A percentile compares a stretch with the other conserved stretches of the same genome.
phyloP scores from a whole-genome alignment of 192 early-diverging fungal genomes.

The Coemansia aciculifera region DNA sequence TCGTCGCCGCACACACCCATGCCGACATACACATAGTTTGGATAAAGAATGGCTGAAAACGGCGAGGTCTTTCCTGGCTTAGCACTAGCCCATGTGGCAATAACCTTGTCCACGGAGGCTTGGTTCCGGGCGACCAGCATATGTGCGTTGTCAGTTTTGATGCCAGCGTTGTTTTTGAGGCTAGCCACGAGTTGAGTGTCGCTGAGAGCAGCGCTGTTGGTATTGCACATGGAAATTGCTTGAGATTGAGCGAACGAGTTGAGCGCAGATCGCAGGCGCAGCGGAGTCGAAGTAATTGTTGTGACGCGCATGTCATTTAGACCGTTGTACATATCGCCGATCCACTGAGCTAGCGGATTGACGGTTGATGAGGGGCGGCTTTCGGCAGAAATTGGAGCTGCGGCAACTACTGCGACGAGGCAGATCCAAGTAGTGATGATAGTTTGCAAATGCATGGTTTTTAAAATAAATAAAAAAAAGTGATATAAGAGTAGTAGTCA shows the following conservation, averaged over 20 bases:
- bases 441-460: background rate
- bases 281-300: background rate
- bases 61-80: background rate
- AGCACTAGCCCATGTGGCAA: background rate
- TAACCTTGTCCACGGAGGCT: background rate
- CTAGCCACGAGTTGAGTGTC: background rate
- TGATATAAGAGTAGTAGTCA: background rate
- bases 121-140: background rate
- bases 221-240: slow-evolving; percentile 8
- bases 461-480: background rate
- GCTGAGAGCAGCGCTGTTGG: background rate
- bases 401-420: background rate
- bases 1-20: slow-evolving; percentile 9
- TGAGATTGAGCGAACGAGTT: slow-evolving; percentile 12
- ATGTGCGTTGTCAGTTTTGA: background rate
- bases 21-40: slow-evolving; percentile 11
- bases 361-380: background rate
- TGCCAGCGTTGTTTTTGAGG: background rate
- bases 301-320: slow-evolving; percentile 14
- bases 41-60: slow-evolving; percentile 6
- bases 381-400: background rate
- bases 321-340: slow-evolving; percentile 17
- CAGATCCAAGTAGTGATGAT: background rate
- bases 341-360: slow-evolving; percentile 13
- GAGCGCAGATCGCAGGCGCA: slow-evolving; percentile 14